Conservation (phyloP, 164 flowering plant genomes). For the Echeveria elegans region DNA sequence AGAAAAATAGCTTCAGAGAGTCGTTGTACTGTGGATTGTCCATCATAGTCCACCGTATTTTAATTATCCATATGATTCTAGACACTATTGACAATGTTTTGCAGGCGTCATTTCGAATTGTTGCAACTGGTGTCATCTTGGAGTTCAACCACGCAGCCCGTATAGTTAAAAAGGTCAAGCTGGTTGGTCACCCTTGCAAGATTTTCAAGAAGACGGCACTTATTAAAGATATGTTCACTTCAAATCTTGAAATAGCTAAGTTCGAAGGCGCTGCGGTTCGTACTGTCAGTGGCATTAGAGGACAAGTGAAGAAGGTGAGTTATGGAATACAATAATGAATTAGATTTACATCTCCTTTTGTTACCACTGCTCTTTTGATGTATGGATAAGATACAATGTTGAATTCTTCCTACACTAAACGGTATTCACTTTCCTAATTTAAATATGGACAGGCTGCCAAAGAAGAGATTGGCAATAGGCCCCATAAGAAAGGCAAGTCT, state of each 20-base stretch:
- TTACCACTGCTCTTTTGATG: no score
- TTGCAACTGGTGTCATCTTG: slow-evolving; percentile 71
- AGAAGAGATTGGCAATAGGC: slow-evolving; percentile 61
- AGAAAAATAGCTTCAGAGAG: not conserved
- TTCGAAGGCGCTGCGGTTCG: slow-evolving; percentile 84
- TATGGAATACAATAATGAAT: not conserved
- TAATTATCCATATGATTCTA: not conserved
- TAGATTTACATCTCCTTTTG: not conserved
- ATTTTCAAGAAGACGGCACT: slow-evolving; percentile 92
- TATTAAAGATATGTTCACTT: slow-evolving; percentile 86
- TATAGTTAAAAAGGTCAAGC: slow-evolving; percentile 79
- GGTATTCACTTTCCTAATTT: not conserved
- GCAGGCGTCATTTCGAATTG: slow-evolving; percentile 80
- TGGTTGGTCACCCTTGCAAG: slow-evolving; percentile 80
- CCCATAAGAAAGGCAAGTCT: slow-evolving; percentile 51
- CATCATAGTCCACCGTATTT: not conserved
- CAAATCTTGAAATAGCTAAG: slow-evolving; percentile 88
- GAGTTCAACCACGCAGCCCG: slow-evolving; percentile 78
- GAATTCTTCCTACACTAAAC: not conserved
- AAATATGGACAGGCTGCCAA: slow-evolving; percentile 65
- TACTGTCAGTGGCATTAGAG: slow-evolving; percentile 94
- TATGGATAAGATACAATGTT: not conserved
- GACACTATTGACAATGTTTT: slow-evolving; percentile 10
- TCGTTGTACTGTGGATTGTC: not conserved
- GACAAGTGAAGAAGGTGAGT: slow-evolving; percentile 88